These are phyloP conservation scores for Penicillium sp. DNA, from an alignment of 2,329 filamentous ascomycete genomes.

Conservation along the genomic window DNA sequence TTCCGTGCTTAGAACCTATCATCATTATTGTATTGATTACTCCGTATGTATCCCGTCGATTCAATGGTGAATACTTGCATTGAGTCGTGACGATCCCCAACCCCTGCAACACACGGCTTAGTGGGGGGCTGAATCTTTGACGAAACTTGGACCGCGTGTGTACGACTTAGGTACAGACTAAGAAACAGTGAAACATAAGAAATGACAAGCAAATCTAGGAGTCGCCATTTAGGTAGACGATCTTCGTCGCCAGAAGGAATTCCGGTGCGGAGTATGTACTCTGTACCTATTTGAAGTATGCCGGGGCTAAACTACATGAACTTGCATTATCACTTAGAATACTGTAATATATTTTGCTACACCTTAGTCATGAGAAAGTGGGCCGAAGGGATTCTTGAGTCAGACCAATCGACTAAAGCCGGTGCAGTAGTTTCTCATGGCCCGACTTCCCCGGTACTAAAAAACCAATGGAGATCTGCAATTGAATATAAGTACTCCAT, in stretches of 20 bases:
- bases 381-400: not conserved
- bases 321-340: not conserved
- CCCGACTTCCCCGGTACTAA: constrained; percentile 7
- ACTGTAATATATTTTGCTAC: too few species aligned
- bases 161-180: not conserved
- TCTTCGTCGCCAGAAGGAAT: not conserved
- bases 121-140: not conserved
- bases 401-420: not conserved
- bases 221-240: not conserved
- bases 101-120: not conserved
- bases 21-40: not conserved
- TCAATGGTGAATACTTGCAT: not conserved
- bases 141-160: not conserved
- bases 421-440: not conserved
- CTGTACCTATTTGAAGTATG: not conserved
- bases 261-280: too few species aligned
- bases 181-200: not conserved
- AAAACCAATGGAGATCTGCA: not conserved
- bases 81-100: not conserved
- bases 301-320: not conserved
- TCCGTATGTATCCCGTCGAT: too few species aligned
- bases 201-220: not conserved
- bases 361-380: too few species aligned
- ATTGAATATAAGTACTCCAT: not conserved
- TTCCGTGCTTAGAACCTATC: not conserved